Conservation (phyloP, 148 eudicot species). For the Vaccinium myrtillus region DNA sequence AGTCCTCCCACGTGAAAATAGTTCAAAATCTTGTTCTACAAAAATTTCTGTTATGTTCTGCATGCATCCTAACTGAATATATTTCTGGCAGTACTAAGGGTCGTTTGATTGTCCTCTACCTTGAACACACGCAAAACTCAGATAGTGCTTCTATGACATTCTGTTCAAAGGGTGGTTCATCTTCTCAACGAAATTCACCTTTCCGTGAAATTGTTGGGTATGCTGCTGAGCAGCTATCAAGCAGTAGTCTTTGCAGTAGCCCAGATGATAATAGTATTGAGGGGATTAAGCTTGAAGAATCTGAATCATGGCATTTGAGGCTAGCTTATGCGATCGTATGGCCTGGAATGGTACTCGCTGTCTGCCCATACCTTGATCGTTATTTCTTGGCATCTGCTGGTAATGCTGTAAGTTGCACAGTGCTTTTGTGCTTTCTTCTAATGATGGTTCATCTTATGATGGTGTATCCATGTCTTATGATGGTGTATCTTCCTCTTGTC, state of each 20-base stretch:
- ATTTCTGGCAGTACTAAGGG: slow-evolving; percentile 69
- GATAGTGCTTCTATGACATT: slow-evolving; percentile 64
- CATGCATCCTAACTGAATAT: slow-evolving; percentile 22
- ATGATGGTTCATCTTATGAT: no score
- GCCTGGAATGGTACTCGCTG: slow-evolving; percentile 78
- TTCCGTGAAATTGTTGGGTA: slow-evolving; percentile 54
- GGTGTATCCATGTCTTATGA: slow-evolving; percentile 14
- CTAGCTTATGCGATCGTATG: slow-evolving; percentile 45
- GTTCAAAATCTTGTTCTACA: slow-evolving; percentile 3
- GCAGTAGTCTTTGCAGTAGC: slow-evolving; percentile 74
- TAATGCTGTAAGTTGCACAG: slow-evolving; percentile 62
- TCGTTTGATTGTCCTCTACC: slow-evolving; percentile 77
- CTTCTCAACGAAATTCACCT: slow-evolving; percentile 60
- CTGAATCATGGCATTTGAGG: slow-evolving; percentile 78
- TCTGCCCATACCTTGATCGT: slow-evolving; percentile 81
- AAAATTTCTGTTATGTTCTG: slow-evolving; percentile 1
- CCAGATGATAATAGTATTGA: slow-evolving; percentile 75
- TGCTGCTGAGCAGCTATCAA: slow-evolving; percentile 63
- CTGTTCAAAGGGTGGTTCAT: slow-evolving; percentile 51
- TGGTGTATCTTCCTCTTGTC: slow-evolving; percentile 13
- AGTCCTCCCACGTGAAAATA: background rate
- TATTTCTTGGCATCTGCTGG: slow-evolving; percentile 90
- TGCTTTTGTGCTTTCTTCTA: background rate
- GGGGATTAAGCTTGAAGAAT: slow-evolving; percentile 74
- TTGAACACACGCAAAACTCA: slow-evolving; percentile 69